Percentiles rank a stretch among this genome's conserved stretches.
Conservation (phyloP, 352 stramenopile species). For the Saprolegnia parasitica region DNA sequence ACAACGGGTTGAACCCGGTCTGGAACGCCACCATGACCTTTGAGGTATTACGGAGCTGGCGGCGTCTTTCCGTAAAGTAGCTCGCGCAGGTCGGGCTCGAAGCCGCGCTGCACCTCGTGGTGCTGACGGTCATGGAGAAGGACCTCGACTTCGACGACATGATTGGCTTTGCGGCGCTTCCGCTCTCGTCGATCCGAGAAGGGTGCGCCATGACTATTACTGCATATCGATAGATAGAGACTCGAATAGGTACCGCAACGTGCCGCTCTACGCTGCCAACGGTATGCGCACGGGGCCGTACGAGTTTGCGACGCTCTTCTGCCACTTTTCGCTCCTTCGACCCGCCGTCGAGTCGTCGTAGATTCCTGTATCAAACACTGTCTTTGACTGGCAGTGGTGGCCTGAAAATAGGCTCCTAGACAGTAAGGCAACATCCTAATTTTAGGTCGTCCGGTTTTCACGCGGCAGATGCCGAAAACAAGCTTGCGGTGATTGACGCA, state of each 20-base stretch:
- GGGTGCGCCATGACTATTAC: not conserved
- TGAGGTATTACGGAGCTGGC: constrained; percentile 12
- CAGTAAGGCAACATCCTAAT: too few relatives aligned
- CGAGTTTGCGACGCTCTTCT: constrained; percentile 26
- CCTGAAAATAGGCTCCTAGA: too few relatives aligned
- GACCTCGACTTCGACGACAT: constrained; percentile 38
- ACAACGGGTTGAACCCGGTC: constrained; percentile 56
- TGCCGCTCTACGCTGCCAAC: constrained; percentile 35
- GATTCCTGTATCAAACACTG: too few relatives aligned
- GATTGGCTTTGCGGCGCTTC: constrained; percentile 37
- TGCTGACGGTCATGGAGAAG: constrained; percentile 45
- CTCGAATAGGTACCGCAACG: constrained; percentile 34
- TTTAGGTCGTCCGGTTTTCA: too few relatives aligned
- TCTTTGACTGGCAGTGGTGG: too few relatives aligned
- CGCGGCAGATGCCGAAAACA: not conserved
- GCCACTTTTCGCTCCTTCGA: constrained; percentile 20
- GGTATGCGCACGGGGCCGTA: constrained; percentile 28
- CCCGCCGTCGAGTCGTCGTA: not conserved
- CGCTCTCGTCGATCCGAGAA: constrained; percentile 32
- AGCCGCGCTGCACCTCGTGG: constrained; percentile 37
- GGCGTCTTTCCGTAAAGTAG: not conserved
- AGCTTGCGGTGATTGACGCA: not conserved
- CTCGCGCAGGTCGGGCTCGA: constrained; percentile 19
- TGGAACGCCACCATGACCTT: constrained; percentile 34
- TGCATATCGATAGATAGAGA: not conserved